Evolutionary conservation across 2,329 filamentous ascomycete genomes (phyloP).

Genomic region (Tolypocladium pustulatum): DNA sequence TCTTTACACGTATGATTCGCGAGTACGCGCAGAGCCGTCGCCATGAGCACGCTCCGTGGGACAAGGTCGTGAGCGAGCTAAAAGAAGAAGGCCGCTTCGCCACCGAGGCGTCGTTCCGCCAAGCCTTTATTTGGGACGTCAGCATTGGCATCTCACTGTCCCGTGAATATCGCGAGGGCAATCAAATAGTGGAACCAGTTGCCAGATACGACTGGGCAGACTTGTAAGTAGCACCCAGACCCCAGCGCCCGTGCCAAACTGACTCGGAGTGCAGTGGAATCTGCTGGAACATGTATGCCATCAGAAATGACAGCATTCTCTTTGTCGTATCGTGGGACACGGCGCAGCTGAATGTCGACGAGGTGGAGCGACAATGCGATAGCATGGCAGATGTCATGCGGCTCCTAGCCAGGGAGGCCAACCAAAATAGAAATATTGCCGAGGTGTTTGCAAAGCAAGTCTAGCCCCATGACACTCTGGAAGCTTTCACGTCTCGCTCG

Average conservation of each 20-base stretch:
- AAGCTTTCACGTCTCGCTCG: too few relatives aligned
- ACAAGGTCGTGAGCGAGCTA: constrained; percentile 17
- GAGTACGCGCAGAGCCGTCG: constrained; percentile 14
- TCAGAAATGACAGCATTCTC: constrained; percentile 20
- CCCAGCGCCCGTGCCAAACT: not conserved
- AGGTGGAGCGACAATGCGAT: constrained; percentile 21
- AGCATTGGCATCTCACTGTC: constrained; percentile 17
- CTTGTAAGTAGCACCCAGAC: constrained; percentile 16
- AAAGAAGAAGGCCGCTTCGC: constrained; percentile 21
- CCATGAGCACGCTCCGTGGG: constrained; percentile 24
- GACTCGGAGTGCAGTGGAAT: constrained; percentile 16
- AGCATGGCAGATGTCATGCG: constrained; percentile 19
- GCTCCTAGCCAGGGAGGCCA: constrained; percentile 12
- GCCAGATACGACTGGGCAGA: constrained; percentile 26
- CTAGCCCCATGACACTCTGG: not conserved
- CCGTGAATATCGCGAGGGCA: constrained; percentile 7
- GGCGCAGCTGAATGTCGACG: constrained; percentile 23
- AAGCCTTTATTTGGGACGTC: constrained; percentile 28
- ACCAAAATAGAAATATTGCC: constrained; percentile 12
- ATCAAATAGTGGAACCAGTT: constrained; percentile 16
- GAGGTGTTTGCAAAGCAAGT: not conserved
- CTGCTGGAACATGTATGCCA: constrained; percentile 27
- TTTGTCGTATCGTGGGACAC: constrained; percentile 29
- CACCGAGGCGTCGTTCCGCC: constrained; percentile 22
- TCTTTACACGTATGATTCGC: constrained; percentile 14